Conservation (phyloP, 2,329 filamentous ascomycete species). For the Xylariaceae sp. region DNA sequence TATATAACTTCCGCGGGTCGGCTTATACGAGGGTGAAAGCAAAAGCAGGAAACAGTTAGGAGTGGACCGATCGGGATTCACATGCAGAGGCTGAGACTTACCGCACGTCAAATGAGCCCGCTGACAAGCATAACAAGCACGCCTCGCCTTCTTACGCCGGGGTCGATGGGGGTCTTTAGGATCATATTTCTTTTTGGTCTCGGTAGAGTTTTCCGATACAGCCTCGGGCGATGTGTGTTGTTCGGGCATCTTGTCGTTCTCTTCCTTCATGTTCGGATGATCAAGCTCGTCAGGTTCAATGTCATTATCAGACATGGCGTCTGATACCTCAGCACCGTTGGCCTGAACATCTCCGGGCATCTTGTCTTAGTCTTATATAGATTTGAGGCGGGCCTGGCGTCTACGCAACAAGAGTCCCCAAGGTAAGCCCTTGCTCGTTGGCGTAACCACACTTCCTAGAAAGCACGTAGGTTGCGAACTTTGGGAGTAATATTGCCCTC, state of each 20-base stretch:
- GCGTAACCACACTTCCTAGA: constrained; percentile 31
- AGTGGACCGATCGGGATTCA: constrained; percentile 20
- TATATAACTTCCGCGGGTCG: constrained; percentile 14
- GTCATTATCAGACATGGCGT: constrained; percentile 54
- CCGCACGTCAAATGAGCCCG: constrained; percentile 95
- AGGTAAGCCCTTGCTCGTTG: constrained; percentile 26
- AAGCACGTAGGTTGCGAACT: constrained; percentile 27
- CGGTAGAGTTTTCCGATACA: constrained; percentile 41
- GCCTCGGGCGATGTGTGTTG: constrained; percentile 39
- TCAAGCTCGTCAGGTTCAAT: constrained; percentile 46
- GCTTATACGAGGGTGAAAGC: constrained; percentile 11
- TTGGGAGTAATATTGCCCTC: constrained; percentile 26
- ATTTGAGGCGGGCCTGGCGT: constrained; percentile 18
- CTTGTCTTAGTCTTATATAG: constrained; percentile 50
- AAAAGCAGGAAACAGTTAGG: constrained; percentile 17
- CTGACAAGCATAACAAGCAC: constrained; percentile 96
- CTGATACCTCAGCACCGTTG: constrained; percentile 51
- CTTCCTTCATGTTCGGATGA: constrained; percentile 36
- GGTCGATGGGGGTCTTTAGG: constrained; percentile 88
- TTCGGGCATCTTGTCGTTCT: constrained; percentile 49
- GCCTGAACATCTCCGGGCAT: constrained; percentile 52
- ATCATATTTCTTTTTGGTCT: constrained; percentile 63
- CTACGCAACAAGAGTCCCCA: constrained; percentile 19
- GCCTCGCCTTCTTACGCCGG: constrained; percentile 87
- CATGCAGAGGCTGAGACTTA: constrained; percentile 49